These are phyloP conservation scores for Sporisorium scitamineum DNA, from an alignment of 1,284 basidiomycete species.

Conservation along the genomic window DNA sequence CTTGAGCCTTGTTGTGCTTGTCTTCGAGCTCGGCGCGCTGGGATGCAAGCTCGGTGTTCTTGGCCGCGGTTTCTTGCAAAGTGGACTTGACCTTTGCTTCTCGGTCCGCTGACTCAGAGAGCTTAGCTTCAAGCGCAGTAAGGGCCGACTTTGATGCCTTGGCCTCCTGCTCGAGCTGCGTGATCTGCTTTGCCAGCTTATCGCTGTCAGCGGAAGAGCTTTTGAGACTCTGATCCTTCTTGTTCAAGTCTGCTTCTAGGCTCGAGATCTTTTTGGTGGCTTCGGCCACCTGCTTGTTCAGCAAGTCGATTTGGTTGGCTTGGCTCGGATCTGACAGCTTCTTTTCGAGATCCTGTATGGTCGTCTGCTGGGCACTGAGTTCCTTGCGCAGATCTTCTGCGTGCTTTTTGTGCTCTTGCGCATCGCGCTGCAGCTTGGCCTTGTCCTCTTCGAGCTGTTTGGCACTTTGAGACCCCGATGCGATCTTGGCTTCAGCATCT, in stretches of 20 bases:
- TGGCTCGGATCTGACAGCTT: conserved; percentile 46
- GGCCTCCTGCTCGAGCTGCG: conserved; percentile 23
- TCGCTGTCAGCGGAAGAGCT: conserved; percentile 14
- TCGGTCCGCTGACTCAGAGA: conserved; percentile 23
- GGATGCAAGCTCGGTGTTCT: conserved; percentile 1
- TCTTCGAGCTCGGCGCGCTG: conserved; percentile 21
- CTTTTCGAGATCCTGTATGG: conserved; percentile 35
- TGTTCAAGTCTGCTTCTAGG: conserved; percentile 35
- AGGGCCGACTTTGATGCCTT: neutral
- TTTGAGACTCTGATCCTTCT: conserved; percentile 22
- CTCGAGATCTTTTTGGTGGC: conserved; percentile 22
- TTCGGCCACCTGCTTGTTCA: conserved; percentile 27
- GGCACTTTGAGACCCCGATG: conserved; percentile 1
- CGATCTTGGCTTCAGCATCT: conserved; percentile 24
- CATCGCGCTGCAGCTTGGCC: conserved; percentile 15
- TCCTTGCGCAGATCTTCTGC: conserved; percentile 26
- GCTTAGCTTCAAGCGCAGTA: conserved; percentile 24
- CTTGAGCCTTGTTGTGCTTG: conserved; percentile 26
- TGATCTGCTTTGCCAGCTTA: conserved; percentile 22
- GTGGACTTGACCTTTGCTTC: conserved; percentile 20
- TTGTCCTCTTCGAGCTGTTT: conserved; percentile 39
- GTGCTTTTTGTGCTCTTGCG: conserved; percentile 24
- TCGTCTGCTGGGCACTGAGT: conserved; percentile 11
- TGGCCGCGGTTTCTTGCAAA: conserved; percentile 16
- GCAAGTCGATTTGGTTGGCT: conserved; percentile 37